A percentile compares a stretch with the other conserved stretches of the same genome.
These are phyloP conservation scores for Bruguiera sexangula DNA, from an alignment of 345 rosid genomes.

Conservation along the genomic window DNA sequence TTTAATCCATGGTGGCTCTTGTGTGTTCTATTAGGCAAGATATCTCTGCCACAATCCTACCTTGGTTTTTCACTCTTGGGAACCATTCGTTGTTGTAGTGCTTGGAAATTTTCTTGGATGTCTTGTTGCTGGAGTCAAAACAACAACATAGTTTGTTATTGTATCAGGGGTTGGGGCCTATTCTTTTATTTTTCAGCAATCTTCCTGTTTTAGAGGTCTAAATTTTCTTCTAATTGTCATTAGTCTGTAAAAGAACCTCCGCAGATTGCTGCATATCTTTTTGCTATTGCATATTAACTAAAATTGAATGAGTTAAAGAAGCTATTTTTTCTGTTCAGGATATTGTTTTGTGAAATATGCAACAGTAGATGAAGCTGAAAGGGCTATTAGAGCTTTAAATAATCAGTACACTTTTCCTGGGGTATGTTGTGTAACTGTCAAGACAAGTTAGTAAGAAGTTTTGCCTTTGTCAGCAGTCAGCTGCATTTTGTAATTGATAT, in stretches of 20 bases:
- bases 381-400: constrained; percentile 67
- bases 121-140: too few relatives aligned
- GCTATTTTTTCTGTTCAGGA: constrained; percentile 41
- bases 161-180: too few relatives aligned
- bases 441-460: constrained; percentile 1
- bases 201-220: too few relatives aligned
- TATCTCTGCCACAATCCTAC: too few relatives aligned
- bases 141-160: too few relatives aligned
- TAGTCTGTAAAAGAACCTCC: too few relatives aligned
- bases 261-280: not conserved
- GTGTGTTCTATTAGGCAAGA: not conserved
- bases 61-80: too few relatives aligned
- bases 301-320: not conserved
- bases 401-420: constrained; percentile 68
- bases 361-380: constrained; percentile 59
- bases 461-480: not conserved
- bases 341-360: constrained; percentile 85
- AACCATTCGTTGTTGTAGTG: too few relatives aligned
- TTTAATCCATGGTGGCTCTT: not conserved
- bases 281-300: not conserved
- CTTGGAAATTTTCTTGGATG: too few relatives aligned
- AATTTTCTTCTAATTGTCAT: too few relatives aligned
- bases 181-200: too few relatives aligned
- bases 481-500: constrained; percentile 4
- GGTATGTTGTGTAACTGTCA: constrained; percentile 43